These are phyloP conservation scores for Akanthomyces dipterigenus DNA, from an alignment of 2,329 filamentous ascomycete species.

Conservation along the genomic window DNA sequence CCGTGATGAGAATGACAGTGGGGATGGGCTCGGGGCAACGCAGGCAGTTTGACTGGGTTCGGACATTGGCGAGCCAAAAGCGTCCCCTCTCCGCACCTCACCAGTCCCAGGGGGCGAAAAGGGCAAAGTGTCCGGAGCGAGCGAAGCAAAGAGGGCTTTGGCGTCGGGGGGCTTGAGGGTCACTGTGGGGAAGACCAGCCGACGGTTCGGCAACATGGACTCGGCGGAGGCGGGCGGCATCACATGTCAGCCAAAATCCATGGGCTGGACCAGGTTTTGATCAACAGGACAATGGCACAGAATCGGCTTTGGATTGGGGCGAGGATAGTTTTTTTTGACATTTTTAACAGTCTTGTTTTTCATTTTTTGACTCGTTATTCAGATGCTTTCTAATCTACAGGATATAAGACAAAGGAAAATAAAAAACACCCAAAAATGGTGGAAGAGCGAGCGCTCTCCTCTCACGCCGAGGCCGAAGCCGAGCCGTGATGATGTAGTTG, in stretches of 20 bases:
- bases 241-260: conserved; percentile 1
- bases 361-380: conserved; percentile 10
- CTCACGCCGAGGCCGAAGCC: not conserved
- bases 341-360: conserved; percentile 2
- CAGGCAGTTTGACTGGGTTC: not conserved
- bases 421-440: conserved; percentile 18
- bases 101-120: not conserved
- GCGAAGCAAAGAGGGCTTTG: not conserved
- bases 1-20: too few species aligned
- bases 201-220: not conserved
- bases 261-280: too few species aligned
- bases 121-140: not conserved
- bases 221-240: not conserved
- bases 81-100: not conserved
- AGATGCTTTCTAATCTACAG: conserved; percentile 19
- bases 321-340: not conserved
- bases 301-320: too few species aligned
- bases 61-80: not conserved
- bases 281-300: too few species aligned
- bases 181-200: not conserved
- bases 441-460: not conserved
- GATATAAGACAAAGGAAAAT: conserved; percentile 15
- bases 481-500: not conserved
- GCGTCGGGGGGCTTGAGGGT: not conserved
- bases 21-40: too few species aligned